Evolutionary conservation across 2,329 filamentous ascomycete species (phyloP).

Genomic region (Decorospora gaudefroyi): DNA sequence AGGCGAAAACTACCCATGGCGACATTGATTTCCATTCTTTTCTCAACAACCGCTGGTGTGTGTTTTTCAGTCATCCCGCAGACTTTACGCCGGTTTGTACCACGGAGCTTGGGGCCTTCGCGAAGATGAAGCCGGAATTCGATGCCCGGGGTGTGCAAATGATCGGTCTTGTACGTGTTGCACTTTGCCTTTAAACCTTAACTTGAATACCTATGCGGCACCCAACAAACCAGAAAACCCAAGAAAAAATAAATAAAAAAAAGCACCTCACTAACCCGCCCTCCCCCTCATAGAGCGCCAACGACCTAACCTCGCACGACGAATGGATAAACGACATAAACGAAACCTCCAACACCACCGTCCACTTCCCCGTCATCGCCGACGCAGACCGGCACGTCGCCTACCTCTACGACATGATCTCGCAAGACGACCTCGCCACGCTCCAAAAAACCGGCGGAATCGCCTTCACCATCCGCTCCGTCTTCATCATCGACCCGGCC

Average conservation of each 20-base stretch:
- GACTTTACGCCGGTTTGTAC: constrained; percentile 97
- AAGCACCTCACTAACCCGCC: constrained; percentile 2
- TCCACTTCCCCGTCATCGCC: constrained; percentile 58
- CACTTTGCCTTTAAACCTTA: neutral
- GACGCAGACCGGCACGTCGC: constrained; percentile 56
- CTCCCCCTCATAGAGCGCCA: constrained; percentile 65
- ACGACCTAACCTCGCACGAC: constrained; percentile 80
- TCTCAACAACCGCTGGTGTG: constrained; percentile 76
- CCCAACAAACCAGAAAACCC: too few species aligned
- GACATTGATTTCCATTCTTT: constrained; percentile 78
- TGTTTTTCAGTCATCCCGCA: constrained; percentile 81
- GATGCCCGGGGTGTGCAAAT: constrained; percentile 85
- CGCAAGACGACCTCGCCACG: constrained; percentile 60
- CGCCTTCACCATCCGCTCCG: constrained; percentile 91
- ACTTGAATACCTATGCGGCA: too few species aligned
- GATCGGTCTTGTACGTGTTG: constrained; percentile 69
- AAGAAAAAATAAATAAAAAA: too few species aligned
- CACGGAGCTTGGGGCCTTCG: constrained; percentile 90
- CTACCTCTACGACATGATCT: constrained; percentile 57
- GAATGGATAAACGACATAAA: constrained; percentile 83
- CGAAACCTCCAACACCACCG: constrained; percentile 51
- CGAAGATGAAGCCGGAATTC: constrained; percentile 87
- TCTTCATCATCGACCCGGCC: constrained; percentile 91
- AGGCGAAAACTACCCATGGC: constrained; percentile 77
- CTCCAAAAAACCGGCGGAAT: constrained; percentile 61